These are phyloP conservation scores for Lasiosphaeria ovina DNA, from an alignment of 495 filamentous ascomycete genomes.

Conservation along the genomic window DNA sequence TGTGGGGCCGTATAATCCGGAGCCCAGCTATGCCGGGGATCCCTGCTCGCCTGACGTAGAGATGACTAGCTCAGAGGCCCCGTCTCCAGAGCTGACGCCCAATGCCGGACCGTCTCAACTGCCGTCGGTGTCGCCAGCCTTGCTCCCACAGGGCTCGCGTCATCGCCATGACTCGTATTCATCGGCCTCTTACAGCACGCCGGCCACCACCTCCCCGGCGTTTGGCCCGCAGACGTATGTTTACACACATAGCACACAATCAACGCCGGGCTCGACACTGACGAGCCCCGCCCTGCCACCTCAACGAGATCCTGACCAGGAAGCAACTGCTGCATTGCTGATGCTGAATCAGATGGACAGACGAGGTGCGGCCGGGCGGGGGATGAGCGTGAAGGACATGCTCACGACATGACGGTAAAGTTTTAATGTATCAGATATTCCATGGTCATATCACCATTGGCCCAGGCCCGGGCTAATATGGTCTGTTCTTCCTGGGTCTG, in stretches of 20 bases:
- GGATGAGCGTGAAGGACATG: slow-evolving; percentile 80
- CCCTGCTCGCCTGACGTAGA: slow-evolving; percentile 42
- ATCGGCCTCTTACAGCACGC: slow-evolving; percentile 45
- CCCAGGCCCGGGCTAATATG: not conserved
- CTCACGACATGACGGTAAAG: slow-evolving; percentile 51
- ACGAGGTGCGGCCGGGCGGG: slow-evolving; percentile 32
- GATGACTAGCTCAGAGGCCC: slow-evolving; percentile 40
- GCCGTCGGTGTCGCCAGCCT: slow-evolving; percentile 49
- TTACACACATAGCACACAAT: slow-evolving; percentile 27
- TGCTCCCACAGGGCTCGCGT: slow-evolving; percentile 38
- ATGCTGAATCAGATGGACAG: slow-evolving; percentile 72
- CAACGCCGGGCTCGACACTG: slow-evolving; percentile 41
- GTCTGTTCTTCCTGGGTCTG: not conserved
- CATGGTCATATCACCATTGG: not conserved
- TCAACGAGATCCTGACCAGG: slow-evolving; percentile 61
- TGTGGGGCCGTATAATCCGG: slow-evolving; percentile 27
- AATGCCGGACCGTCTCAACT: slow-evolving; percentile 32
- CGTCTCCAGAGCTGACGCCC: slow-evolving; percentile 35
- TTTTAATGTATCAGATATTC: not conserved
- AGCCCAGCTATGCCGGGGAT: slow-evolving; percentile 21
- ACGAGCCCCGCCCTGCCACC: slow-evolving; percentile 51
- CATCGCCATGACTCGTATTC: slow-evolving; percentile 47
- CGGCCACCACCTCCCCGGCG: slow-evolving; percentile 45
- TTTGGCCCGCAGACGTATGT: slow-evolving; percentile 42
- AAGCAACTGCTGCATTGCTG: slow-evolving; percentile 75